Evolutionary conservation across 768 basidiomycete species (phyloP).

Genomic region (Suillus clintonianus): DNA sequence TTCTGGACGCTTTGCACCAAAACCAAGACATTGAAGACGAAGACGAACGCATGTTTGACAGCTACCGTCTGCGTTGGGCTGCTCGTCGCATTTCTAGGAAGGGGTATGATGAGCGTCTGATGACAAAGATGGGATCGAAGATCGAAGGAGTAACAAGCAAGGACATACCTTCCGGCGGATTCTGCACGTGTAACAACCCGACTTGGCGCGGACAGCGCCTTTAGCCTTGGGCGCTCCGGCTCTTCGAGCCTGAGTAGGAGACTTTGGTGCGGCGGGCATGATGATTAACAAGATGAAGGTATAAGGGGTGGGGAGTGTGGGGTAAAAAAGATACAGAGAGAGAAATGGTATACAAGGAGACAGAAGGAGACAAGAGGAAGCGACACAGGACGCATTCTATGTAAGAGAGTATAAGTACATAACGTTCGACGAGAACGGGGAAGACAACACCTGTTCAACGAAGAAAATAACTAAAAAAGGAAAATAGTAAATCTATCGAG

Average conservation of each 20-base stretch:
- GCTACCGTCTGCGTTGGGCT: conserved; percentile 56
- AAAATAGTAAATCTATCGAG: conserved; percentile 8
- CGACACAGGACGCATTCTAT: conserved; percentile 18
- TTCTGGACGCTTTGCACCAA: conserved; percentile 82
- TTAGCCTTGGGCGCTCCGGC: conserved; percentile 69
- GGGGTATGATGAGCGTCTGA: conserved; percentile 14
- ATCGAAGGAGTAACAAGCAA: conserved; percentile 8
- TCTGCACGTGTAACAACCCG: conserved; percentile 87
- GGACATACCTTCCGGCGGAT: conserved; percentile 75
- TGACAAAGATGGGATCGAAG: conserved; percentile 9
- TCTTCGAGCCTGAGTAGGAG: conserved; percentile 43
- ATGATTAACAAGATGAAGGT: conserved; percentile 12
- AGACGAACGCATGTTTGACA: conserved; percentile 81
- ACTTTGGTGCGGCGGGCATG: conserved; percentile 38
- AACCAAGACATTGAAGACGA: conserved; percentile 81
- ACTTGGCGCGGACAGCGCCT: conserved; percentile 83
- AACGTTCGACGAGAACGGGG: conserved; percentile 26
- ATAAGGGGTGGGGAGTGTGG: conserved; percentile 17
- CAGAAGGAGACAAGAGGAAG: conserved; percentile 8
- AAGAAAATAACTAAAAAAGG: conserved; percentile 6
- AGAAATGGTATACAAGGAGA: background rate
- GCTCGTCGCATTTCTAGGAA: conserved; percentile 82
- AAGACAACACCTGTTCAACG: conserved; percentile 2
- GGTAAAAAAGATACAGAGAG: conserved; percentile 21
- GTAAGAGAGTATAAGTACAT: conserved; percentile 32